Evolutionary conservation across 164 flowering plant species (phyloP).

Genomic region (Echeveria elegans): DNA sequence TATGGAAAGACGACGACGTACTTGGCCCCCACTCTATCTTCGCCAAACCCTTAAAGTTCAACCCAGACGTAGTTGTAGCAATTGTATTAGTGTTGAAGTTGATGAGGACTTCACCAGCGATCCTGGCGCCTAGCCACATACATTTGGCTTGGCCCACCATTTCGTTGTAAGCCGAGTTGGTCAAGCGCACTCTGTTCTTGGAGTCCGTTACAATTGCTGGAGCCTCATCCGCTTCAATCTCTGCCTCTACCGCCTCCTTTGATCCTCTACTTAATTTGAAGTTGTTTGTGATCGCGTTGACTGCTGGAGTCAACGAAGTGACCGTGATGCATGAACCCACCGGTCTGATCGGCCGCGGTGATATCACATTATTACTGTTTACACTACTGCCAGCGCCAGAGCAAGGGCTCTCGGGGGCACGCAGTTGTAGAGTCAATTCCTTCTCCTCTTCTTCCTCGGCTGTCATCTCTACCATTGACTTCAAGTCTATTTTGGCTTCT

Average conservation of each 20-base stretch:
- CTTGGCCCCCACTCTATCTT: slow-evolving; percentile 77
- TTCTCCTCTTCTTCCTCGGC: slow-evolving; percentile 28
- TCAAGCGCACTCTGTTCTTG: slow-evolving; percentile 61
- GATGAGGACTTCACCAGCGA: slow-evolving; percentile 66
- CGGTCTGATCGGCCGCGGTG: slow-evolving; percentile 69
- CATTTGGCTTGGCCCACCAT: slow-evolving; percentile 97
- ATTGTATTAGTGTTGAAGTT: slow-evolving; percentile 12
- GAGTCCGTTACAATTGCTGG: slow-evolving; percentile 82
- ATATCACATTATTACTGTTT: slow-evolving; percentile 31
- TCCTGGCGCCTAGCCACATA: slow-evolving; percentile 67
- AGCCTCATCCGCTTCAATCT: slow-evolving; percentile 51
- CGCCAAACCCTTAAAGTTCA: slow-evolving; percentile 66
- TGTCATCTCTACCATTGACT: slow-evolving; percentile 18
- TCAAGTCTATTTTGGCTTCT: slow-evolving; percentile 27
- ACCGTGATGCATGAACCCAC: slow-evolving; percentile 52
- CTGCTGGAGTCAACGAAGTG: slow-evolving; percentile 27
- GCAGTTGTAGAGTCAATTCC: slow-evolving; percentile 15
- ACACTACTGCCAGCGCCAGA: background rate
- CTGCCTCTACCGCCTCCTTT: slow-evolving; percentile 69
- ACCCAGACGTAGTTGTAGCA: slow-evolving; percentile 22
- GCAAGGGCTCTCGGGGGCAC: slow-evolving; percentile 16
- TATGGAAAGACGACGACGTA: too few species aligned
- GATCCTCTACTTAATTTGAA: slow-evolving; percentile 21
- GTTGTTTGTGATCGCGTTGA: background rate
- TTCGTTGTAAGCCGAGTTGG: slow-evolving; percentile 82